Conservation (phyloP, 805 yeast species). For the Yarrowia osloensis region DNA sequence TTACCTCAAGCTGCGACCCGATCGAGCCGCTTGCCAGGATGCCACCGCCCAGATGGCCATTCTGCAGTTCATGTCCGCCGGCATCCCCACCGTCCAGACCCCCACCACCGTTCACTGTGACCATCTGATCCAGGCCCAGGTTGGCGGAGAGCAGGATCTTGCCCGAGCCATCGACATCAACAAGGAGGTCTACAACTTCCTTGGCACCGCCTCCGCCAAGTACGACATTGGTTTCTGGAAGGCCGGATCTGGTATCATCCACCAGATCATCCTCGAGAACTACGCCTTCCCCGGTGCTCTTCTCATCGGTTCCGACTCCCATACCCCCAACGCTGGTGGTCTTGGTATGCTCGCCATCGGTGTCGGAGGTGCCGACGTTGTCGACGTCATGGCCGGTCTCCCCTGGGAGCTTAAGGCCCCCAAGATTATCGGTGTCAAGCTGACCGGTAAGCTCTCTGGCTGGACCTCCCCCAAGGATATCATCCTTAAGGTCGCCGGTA, state of each 20-base stretch:
- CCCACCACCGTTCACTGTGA: constrained; percentile 98
- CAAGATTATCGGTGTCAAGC: constrained; percentile 89
- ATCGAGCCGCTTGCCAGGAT: constrained; percentile 98
- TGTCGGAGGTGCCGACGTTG: constrained; percentile 99
- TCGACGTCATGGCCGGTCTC: constrained; percentile 89
- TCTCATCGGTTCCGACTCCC: constrained; percentile 96
- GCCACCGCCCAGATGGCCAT: constrained; percentile 99
- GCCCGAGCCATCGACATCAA: constrained; percentile 83
- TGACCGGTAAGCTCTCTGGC: constrained; percentile 87
- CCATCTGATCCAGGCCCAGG: constrained; percentile 93
- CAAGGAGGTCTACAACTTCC: constrained; percentile 92
- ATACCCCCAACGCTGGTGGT: constrained; percentile 98
- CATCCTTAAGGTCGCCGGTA: constrained; percentile 88
- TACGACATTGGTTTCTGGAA: constrained; percentile 98
- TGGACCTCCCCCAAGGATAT: constrained; percentile 98
- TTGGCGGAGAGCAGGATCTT: constrained; percentile 85
- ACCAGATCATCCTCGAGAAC: constrained; percentile 94
- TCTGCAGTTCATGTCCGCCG: constrained; percentile 94
- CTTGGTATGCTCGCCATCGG: constrained; percentile 97
- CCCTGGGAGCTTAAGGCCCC: constrained; percentile 99
- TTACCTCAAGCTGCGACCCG: constrained; percentile 93
- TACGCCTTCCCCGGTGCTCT: constrained; percentile 97
- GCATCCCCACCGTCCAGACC: constrained; percentile 85
- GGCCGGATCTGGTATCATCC: constrained; percentile 98
- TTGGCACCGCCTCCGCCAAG: constrained; percentile 86